Base-by-base conservation (phyloP, 1,284 basidiomycete species). In the Apiotrichum laibachii region DNA sequence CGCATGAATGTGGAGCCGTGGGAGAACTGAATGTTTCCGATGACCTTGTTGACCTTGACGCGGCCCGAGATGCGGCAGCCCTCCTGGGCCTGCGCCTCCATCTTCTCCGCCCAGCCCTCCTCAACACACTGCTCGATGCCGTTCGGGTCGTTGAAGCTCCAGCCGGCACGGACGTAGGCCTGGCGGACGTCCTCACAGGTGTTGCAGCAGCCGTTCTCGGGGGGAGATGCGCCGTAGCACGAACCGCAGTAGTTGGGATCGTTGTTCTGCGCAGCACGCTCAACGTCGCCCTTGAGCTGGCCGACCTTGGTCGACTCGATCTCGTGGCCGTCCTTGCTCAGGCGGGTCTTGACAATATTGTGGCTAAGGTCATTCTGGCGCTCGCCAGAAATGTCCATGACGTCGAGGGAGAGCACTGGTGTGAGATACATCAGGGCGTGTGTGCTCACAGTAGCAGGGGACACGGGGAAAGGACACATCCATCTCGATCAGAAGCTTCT, bases 341-440 rank as follows among this genome's bases (percentile, higher is more conserved):
- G 79, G 19, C 96, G 86, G 9, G 85, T 87, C 76, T 98, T 96
- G 59, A 88, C 72, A 61, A 99, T 84, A 72, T 93, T 92, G 78
- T 98, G 95, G 13, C 89, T 84, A 48, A 96, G 77, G 69, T 96
- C 93, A 61, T 88, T 84, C 74, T 96, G 92, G 47, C 89, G 86
- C 80, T 98, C 95, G 33, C 96, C 96, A 58, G 89, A 92, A 63
- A 99, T 96, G 75, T 99, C 96, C 90, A 97, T 96, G 55, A 99
- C 86, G 77, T 99, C 96, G 56, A 99, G 79, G 73, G 90, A 93
- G 52, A 97, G 83, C 49, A 97, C 92, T 96, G 69, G 12, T 10
- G n/a, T 35, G 6, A 42, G 40, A 2, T 15, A n/a, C 13, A 7
- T 15, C 21, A 18, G 2, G 9, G 16, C 13, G 16, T 46, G 31